Evolutionary conservation across 2,329 filamentous ascomycete genomes (phyloP), one percentile per base, ranked within the genome.

Genomic region (Parastagonospora avenae): DNA sequence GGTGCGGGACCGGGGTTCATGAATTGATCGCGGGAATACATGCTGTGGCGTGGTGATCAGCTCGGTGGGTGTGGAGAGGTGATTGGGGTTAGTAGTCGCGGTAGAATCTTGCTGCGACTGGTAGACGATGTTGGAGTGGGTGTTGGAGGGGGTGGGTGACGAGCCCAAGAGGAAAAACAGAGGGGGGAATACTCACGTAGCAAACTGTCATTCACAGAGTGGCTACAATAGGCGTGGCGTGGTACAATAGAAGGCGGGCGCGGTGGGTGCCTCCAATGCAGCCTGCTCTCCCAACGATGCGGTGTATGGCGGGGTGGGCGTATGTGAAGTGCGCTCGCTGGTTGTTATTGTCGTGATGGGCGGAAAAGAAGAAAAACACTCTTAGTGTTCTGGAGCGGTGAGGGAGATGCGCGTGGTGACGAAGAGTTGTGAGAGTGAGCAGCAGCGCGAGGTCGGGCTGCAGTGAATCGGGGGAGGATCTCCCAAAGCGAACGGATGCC

Each of bases 1-100:
- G 94, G 94, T 62, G 94, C 93, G 64, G 94, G 93, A 60, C 94
- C 92, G 56, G 94, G 92, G 76, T 97, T 97, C 90, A 97, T 95
- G 79, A 97, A 97, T 66, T 86, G 84, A 57, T 83, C 82, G 54
- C 81, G 76, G 37, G 82, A 78, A 74, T 87, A 88, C 66, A 85
- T 80, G 60, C 82, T 85, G 70, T n/a, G 8, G 37, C 29, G 39
- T 15, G 16, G 49, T 31, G 42, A 37, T 66, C 48, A 59, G 58
- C 41, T 40, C n/a, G 39, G 32, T 33, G 39, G 19, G 24, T 30
- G 28, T 38, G 43, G 45, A 28, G 15, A 29, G 48, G 48, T 28
- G 44, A 31, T 19, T 29, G 43, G 41, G 9, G 32, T 28, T 19
- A 41, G 28, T 38, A 11, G 39, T 37, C 31, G 31, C 32, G 32